Conservation (phyloP, 2,329 filamentous ascomycete genomes). For the Colletotrichum filicis region DNA sequence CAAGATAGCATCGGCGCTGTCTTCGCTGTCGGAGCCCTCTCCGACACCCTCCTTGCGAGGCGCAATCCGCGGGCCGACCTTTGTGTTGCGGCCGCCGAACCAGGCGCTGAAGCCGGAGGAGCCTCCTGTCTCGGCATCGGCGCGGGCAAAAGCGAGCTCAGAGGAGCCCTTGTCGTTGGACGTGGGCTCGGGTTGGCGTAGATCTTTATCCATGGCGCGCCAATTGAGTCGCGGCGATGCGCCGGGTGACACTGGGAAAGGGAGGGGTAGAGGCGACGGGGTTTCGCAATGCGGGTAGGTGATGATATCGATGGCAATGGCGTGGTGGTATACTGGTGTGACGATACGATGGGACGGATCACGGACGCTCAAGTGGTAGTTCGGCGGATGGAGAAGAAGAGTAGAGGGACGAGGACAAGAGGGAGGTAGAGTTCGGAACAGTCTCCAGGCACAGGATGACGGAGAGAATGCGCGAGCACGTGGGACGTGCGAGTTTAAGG, state of each 20-base stretch:
- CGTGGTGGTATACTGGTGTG: neutral
- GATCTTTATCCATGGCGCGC: conserved; percentile 20
- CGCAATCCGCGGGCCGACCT: conserved; percentile 63
- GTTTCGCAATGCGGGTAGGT: neutral
- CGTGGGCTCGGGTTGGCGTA: conserved; percentile 3
- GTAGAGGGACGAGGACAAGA: neutral
- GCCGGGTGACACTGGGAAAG: neutral
- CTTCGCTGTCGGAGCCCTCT: conserved; percentile 52
- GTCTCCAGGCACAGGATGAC: neutral
- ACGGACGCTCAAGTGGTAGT: neutral
- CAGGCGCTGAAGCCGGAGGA: conserved; percentile 27
- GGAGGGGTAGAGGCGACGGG: neutral
- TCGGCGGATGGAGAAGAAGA: no score
- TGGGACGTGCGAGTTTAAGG: conserved; percentile 31
- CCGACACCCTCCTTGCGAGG: conserved; percentile 51
- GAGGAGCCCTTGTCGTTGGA: neutral
- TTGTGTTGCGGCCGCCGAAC: conserved; percentile 53
- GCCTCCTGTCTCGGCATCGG: conserved; percentile 26
- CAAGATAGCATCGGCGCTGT: conserved; percentile 61
- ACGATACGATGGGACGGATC: neutral
- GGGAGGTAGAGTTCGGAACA: conserved; percentile 7
- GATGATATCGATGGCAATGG: neutral
- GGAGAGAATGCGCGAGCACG: conserved; percentile 5
- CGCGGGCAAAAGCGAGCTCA: conserved; percentile 6
- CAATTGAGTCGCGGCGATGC: neutral